Percentiles rank a stretch among this genome's conserved stretches.
Conservation (phyloP, 2,329 filamentous ascomycete species). For the Periconia digitata region DNA sequence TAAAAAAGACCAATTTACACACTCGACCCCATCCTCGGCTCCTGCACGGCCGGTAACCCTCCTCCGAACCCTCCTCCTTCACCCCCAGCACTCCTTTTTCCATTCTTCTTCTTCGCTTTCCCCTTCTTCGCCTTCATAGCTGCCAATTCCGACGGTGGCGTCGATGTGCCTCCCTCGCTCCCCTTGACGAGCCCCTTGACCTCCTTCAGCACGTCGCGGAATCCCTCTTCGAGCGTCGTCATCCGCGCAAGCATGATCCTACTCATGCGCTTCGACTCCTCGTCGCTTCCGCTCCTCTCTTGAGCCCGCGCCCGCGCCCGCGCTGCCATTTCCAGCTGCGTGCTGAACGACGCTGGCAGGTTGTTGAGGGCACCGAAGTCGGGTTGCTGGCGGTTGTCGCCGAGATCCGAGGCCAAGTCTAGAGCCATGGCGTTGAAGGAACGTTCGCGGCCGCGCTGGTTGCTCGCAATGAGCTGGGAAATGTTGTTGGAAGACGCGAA, state of each 20-base stretch:
- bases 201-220: conserved; percentile 81
- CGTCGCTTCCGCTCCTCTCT: conserved; percentile 26
- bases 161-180: conserved; percentile 17
- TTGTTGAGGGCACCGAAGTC: conserved; percentile 63
- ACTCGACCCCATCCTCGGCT: conserved; percentile 33
- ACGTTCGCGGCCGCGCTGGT: conserved; percentile 52
- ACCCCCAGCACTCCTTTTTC: conserved; percentile 16
- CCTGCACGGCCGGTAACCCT: background rate
- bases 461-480: conserved; percentile 56
- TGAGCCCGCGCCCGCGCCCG: conserved; percentile 19
- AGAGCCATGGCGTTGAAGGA: conserved; percentile 65
- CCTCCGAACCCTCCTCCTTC: conserved; percentile 11
- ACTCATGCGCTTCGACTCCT: conserved; percentile 52
- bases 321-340: conserved; percentile 55
- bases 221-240: conserved; percentile 90
- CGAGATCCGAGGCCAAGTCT: conserved; percentile 73
- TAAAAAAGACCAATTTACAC: conserved; percentile 7
- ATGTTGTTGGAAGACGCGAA: conserved; percentile 59
- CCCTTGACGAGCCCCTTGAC: conserved; percentile 64
- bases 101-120: conserved; percentile 34
- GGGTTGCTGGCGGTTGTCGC: conserved; percentile 61
- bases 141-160: conserved; percentile 31
- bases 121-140: conserved; percentile 23
- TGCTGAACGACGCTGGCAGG: conserved; percentile 76
- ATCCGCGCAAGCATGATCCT: conserved; percentile 84